Evolutionary conservation across 495 filamentous ascomycete genomes (phyloP), one percentile per base, ranked within the genome.

Genomic region (Penicillium verhagenii): DNA sequence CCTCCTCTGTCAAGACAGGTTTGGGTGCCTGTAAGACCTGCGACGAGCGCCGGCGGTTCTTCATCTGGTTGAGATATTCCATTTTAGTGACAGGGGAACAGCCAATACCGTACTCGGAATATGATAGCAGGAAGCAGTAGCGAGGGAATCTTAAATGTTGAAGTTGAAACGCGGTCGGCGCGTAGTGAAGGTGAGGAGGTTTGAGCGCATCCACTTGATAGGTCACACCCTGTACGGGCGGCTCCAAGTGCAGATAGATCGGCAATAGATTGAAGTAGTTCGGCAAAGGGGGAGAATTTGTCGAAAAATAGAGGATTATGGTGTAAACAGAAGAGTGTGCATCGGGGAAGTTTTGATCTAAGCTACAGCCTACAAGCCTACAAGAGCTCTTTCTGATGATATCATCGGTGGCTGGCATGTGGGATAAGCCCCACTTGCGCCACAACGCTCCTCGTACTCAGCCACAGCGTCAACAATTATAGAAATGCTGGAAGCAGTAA

Each of bases 1-100:
- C 83, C 52, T 79, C 77, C 19, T 75, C 62, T 8, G 70, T 79
- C 9, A 86, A 60, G 10, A 85, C 75, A 9, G 79, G 82, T 28
- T 75, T 68, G 10, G 74, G 72, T 14, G 69, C 51, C n/a, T 59
- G 67, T 49, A 42, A 25, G 59, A 67, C 57, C 51, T 63, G 57
- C 18, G 69, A 64, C 33, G 64, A 54, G 33, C 65, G 57, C 46
- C 57, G 60, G 47, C 70, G 58, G 64, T 64, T 62, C 63, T 72
- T 60, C 42, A 69, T 57, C 53, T 72, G 59, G 38, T 61, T 73
- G 26, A 81, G 61, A 50, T 79, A 76, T 46, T 77, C 67, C 69
- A 80, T 75, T 2, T 52, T 31, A 44, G 56, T 54, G n/a, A 14
- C n/a, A 20, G 16, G n/a, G n/a, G n/a, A 23, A 10, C 24, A 14